Evolutionary conservation across 2,329 filamentous ascomycete species (phyloP).

Genomic region (Trichoderma atroviride): DNA sequence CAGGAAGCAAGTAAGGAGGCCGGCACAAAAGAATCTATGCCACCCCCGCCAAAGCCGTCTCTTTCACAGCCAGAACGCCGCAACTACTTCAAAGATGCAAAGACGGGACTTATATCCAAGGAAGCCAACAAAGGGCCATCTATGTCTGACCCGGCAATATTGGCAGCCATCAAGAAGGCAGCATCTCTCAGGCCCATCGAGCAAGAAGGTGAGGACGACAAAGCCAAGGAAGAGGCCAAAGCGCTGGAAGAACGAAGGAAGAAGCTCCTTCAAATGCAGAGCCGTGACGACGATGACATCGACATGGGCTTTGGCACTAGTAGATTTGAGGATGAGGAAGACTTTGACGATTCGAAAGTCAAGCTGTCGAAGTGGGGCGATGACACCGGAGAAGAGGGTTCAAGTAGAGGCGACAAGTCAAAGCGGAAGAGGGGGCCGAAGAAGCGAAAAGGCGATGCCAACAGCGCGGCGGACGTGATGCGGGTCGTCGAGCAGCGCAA

Average conservation of each 20-base stretch:
- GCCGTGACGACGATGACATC: conserved; percentile 85
- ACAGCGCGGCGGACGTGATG: conserved; percentile 80
- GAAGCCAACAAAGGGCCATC: conserved; percentile 56
- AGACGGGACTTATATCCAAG: conserved; percentile 56
- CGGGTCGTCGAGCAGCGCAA: conserved; percentile 70
- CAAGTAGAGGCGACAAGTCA: conserved; percentile 48
- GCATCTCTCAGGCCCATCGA: conserved; percentile 61
- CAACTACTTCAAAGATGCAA: conserved; percentile 67
- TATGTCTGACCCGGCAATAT: conserved; percentile 74
- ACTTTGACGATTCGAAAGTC: conserved; percentile 68
- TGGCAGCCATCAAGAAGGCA: conserved; percentile 85
- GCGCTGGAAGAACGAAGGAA: conserved; percentile 69
- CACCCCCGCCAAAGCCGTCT: conserved; percentile 48
- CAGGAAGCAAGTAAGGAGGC: conserved; percentile 32
- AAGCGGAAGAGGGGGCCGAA: conserved; percentile 72
- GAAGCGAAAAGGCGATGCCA: conserved; percentile 77
- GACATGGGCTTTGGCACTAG: conserved; percentile 93
- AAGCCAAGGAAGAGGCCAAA: conserved; percentile 48
- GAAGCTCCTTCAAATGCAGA: conserved; percentile 72
- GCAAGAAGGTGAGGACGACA: conserved; percentile 42
- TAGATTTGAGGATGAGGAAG: conserved; percentile 84
- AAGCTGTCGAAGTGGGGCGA: conserved; percentile 70
- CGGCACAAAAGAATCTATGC: conserved; percentile 43
- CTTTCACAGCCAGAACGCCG: conserved; percentile 44
- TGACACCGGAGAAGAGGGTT: conserved; percentile 49